Conservation (phyloP, 805 yeast species). For the Candida sakaeoensis region DNA sequence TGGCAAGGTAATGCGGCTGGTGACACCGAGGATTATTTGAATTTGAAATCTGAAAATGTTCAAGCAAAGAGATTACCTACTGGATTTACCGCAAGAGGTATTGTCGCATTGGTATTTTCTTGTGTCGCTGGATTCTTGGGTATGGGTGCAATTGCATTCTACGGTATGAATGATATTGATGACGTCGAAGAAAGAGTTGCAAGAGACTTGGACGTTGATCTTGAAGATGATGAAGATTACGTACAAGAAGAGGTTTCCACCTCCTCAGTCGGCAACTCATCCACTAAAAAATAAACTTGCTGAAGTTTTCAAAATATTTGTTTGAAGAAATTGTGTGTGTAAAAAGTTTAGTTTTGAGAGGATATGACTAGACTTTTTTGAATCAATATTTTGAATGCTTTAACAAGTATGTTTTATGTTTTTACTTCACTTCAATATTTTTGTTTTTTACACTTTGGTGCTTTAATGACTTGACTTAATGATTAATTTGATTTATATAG, state of each 20-base stretch:
- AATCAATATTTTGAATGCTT: conserved; percentile 3
- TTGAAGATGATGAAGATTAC: conserved; percentile 30
- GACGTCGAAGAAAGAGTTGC: conserved; percentile 62
- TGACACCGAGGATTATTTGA: conserved; percentile 56
- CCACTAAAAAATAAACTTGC: background rate
- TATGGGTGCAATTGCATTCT: conserved; percentile 66
- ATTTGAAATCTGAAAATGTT: conserved; percentile 70
- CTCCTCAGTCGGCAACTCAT: conserved; percentile 5
- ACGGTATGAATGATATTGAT: conserved; percentile 83
- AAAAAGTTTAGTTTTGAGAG: background rate
- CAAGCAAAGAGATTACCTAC: conserved; percentile 68
- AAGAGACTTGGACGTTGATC: conserved; percentile 48
- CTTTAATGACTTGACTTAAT: conserved; percentile 10
- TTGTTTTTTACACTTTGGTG: conserved; percentile 3
- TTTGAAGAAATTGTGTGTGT: conserved; percentile 9
- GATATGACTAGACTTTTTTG: conserved; percentile 3
- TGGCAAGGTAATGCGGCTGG: conserved; percentile 87
- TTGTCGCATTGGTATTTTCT: conserved; percentile 90
- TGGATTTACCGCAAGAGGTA: conserved; percentile 94
- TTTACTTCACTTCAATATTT: background rate
- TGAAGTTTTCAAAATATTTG: conserved; percentile 14
- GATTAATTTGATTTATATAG: conserved; percentile 8
- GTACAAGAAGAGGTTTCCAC: conserved; percentile 11
- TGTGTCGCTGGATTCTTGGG: conserved; percentile 84
- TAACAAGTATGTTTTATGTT: background rate